phyloP scores from a whole-genome alignment of 2,329 filamentous ascomycete species.

The Colletotrichum gloeosporioides region DNA sequence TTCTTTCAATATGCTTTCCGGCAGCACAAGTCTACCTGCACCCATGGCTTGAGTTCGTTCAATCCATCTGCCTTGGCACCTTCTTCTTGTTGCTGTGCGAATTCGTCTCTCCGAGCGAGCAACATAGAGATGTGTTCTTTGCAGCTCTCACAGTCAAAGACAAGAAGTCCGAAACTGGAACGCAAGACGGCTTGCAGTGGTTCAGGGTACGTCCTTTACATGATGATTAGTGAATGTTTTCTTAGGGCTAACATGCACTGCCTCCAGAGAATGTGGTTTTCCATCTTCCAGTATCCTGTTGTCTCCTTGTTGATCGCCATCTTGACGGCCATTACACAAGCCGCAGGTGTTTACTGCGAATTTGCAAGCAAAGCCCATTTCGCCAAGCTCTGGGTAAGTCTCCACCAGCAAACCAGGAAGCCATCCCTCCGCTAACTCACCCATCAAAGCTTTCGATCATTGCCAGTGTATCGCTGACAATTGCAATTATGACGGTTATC shows the following conservation, averaged over 20 bases:
- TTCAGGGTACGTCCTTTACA: slow-evolving; percentile 28
- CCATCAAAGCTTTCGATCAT: slow-evolving; percentile 28
- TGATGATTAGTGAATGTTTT: not conserved
- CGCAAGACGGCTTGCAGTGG: slow-evolving; percentile 35
- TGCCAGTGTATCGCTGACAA: slow-evolving; percentile 26
- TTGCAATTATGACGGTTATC: slow-evolving; percentile 29
- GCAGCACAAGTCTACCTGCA: slow-evolving; percentile 42
- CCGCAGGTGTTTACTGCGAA: slow-evolving; percentile 33
- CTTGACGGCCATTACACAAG: slow-evolving; percentile 33
- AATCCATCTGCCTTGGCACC: slow-evolving; percentile 44
- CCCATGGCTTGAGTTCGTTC: slow-evolving; percentile 41
- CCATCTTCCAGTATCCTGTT: slow-evolving; percentile 46
- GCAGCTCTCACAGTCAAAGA: slow-evolving; percentile 34
- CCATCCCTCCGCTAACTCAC: not conserved
- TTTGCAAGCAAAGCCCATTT: slow-evolving; percentile 30
- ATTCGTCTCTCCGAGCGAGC: slow-evolving; percentile 40
- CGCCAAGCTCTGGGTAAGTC: slow-evolving; percentile 32
- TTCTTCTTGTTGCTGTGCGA: slow-evolving; percentile 51
- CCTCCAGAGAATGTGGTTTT: slow-evolving; percentile 33
- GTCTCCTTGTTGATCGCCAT: slow-evolving; percentile 46
- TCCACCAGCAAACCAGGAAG: accelerated
- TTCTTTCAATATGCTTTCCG: slow-evolving; percentile 41
- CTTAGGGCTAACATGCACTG: not conserved
- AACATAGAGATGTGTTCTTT: slow-evolving; percentile 40
- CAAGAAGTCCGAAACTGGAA: slow-evolving; percentile 27